Conservation (phyloP, 2,329 filamentous ascomycete species). For the Fusarium globosum region DNA sequence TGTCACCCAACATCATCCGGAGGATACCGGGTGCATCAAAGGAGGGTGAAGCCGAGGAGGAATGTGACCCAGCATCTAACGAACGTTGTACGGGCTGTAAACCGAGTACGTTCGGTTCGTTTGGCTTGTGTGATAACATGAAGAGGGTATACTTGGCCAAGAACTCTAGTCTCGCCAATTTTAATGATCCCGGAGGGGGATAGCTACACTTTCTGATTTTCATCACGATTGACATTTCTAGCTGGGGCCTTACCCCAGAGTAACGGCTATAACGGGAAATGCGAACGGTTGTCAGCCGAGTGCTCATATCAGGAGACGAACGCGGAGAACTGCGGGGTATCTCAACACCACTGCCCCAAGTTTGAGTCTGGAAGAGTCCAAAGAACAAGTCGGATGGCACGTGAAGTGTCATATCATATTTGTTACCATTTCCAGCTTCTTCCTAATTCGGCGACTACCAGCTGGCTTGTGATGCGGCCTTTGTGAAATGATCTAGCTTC, state of each 20-base stretch:
- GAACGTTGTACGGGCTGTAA: not conserved
- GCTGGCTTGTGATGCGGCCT: rapidly evolving
- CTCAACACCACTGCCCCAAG: not conserved
- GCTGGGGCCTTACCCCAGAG: not conserved
- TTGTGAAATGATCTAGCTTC: no score
- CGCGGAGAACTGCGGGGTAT: constrained; percentile 2
- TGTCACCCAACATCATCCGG: not conserved
- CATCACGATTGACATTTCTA: not conserved
- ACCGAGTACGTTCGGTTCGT: rapidly evolving
- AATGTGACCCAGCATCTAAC: not conserved
- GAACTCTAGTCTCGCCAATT: not conserved
- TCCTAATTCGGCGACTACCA: not conserved
- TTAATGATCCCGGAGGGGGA: no score
- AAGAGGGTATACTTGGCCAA: rapidly evolving
- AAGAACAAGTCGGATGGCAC: not conserved
- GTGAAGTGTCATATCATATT: not conserved
- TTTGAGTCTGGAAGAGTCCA: not conserved
- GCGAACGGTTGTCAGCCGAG: not conserved
- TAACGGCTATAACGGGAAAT: not conserved
- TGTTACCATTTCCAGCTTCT: rapidly evolving
- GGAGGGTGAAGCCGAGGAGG: not conserved
- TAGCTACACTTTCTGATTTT: no score
- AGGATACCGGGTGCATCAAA: not conserved
- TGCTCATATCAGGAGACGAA: not conserved
- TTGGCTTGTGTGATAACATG: rapidly evolving